These are phyloP conservation scores for Paramecium caudatum DNA, from an alignment of 73 alveolate genomes.

Conservation along the genomic window DNA sequence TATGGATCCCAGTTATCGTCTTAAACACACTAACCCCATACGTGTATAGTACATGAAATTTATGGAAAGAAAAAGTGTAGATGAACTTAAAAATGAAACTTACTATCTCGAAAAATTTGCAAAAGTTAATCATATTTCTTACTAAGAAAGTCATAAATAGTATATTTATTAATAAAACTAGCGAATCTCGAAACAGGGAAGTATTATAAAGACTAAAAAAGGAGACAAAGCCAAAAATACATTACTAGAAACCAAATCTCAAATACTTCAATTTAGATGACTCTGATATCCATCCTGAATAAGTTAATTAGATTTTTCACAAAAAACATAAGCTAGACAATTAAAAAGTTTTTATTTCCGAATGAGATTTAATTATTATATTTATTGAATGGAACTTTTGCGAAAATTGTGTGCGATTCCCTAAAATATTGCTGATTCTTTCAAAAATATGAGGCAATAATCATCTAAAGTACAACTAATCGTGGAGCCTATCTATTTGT, in stretches of 20 bases:
- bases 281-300: not conserved
- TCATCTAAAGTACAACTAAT: not conserved
- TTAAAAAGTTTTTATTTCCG: not conserved
- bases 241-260: not conserved
- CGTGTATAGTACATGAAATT: not conserved
- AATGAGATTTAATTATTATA: not conserved
- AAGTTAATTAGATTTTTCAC: not conserved
- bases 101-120: slow-evolving; percentile 21
- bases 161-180: not conserved
- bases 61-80: not conserved
- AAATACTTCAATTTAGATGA: slow-evolving; percentile 8
- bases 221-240: not conserved
- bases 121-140: not conserved
- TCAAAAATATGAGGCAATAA: not conserved
- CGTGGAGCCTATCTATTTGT: not conserved
- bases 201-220: no score
- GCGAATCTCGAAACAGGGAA: slow-evolving; percentile 35
- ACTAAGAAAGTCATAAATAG: slow-evolving; percentile 6
- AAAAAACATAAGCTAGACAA: no score
- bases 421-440: not conserved
- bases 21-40: slow-evolving; percentile 40
- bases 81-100: slow-evolving; percentile 18
- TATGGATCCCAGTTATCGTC: slow-evolving; percentile 4
- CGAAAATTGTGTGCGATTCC: slow-evolving; percentile 13
- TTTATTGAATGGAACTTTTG: slow-evolving; percentile 3